Percentiles rank a stretch among this genome's conserved stretches.
Evolutionary conservation across 2,329 filamentous ascomycete genomes (phyloP).

Genomic region (Phialophora verrucosa): DNA sequence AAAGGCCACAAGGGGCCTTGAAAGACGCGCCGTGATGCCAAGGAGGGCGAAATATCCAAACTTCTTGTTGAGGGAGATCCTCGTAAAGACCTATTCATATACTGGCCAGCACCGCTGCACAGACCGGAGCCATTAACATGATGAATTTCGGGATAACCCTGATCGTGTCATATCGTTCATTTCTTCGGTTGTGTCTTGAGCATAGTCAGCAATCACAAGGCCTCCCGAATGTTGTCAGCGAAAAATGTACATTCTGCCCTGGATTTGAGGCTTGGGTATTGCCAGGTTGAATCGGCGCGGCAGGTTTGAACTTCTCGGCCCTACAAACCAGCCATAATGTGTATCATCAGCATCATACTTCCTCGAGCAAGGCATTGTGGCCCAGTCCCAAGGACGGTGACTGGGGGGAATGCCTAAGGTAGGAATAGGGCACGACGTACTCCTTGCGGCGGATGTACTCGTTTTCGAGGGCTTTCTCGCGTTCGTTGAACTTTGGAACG

Average conservation of each 20-base stretch:
- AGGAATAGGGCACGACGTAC: slow-evolving; percentile 23
- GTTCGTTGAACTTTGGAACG: slow-evolving; percentile 37
- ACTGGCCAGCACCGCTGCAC: not conserved
- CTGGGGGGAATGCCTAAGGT: not conserved
- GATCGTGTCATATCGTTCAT: not conserved
- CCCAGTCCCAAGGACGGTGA: not conserved
- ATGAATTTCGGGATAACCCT: not conserved
- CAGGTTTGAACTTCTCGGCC: slow-evolving; percentile 33
- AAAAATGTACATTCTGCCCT: slow-evolving; percentile 18
- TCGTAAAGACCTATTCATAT: not conserved
- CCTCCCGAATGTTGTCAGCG: not conserved
- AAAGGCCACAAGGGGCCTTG: not conserved
- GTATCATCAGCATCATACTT: not conserved
- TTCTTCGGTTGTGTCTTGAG: slow-evolving; percentile 9
- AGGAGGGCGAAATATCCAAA: not conserved
- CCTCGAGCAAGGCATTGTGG: not conserved
- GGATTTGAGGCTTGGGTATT: slow-evolving; percentile 14
- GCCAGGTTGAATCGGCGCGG: slow-evolving; percentile 16
- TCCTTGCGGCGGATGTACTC: slow-evolving; percentile 38
- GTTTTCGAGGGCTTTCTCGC: slow-evolving; percentile 38
- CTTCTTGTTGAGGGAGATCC: not conserved
- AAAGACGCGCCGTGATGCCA: not conserved
- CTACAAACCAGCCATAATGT: not conserved
- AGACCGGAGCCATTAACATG: not conserved
- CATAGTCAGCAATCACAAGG: not conserved